phyloP scores from a whole-genome alignment of 1,284 basidiomycete species.

The Athelia sp. region DNA sequence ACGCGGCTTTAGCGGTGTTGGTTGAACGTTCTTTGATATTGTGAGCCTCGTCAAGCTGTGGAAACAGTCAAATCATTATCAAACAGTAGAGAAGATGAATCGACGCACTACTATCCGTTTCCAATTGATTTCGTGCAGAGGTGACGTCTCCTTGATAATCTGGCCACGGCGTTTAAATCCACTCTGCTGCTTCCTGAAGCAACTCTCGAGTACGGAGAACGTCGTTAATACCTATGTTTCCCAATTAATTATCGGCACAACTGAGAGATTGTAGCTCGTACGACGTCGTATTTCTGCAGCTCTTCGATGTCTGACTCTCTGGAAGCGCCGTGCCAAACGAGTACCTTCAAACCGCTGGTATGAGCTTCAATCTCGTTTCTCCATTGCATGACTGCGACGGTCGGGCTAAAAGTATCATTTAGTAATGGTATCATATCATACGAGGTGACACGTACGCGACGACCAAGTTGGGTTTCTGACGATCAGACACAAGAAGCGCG shows the following conservation, averaged over 20 bases:
- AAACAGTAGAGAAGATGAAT: not conserved
- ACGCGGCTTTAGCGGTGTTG: constrained; percentile 95
- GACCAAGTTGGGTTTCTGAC: constrained; percentile 81
- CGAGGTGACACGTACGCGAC: constrained; percentile 63
- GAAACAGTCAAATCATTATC: constrained; percentile 7
- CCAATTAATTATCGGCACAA: constrained; percentile 8
- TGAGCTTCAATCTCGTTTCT: constrained; percentile 88
- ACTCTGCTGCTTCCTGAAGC: constrained; percentile 88
- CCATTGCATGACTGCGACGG: constrained; percentile 99
- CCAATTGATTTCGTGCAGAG: constrained; percentile 87
- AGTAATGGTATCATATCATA: not conserved
- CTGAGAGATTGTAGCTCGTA: constrained; percentile 31
- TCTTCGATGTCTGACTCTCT: constrained; percentile 60
- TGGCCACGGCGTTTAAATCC: constrained; percentile 88
- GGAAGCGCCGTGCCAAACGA: constrained; percentile 88
- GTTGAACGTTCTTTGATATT: constrained; percentile 96
- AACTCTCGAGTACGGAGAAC: constrained; percentile 87
- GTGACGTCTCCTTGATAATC: constrained; percentile 86
- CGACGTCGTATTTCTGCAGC: constrained; percentile 86
- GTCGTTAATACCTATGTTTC: constrained; percentile 59
- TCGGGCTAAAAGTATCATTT: constrained; percentile 50
- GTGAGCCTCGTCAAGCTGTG: constrained; percentile 92
- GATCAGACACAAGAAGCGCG: constrained; percentile 79
- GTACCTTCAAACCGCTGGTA: constrained; percentile 74
- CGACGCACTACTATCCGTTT: constrained; percentile 63